Percentiles rank a stretch among this genome's conserved stretches.
These are phyloP conservation scores for Ascochyta lentis DNA, from an alignment of 2,329 filamentous ascomycete genomes.

Conservation along the genomic window DNA sequence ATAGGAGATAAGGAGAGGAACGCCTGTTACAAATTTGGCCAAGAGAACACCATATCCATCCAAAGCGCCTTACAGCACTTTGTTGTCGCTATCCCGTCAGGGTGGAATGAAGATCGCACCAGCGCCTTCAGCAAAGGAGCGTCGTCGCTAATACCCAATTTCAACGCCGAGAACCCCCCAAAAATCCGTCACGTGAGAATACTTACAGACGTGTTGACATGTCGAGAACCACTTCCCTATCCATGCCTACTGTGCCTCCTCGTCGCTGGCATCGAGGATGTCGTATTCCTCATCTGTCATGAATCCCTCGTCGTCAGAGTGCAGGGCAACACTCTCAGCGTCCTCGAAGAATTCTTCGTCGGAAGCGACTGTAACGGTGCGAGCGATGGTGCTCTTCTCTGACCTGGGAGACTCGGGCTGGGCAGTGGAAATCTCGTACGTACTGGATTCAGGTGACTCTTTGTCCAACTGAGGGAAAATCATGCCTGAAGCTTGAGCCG, in stretches of 20 bases:
- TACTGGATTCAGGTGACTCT: constrained; percentile 83
- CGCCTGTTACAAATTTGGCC: constrained; percentile 13
- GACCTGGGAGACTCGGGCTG: constrained; percentile 34
- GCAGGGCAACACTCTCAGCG: constrained; percentile 62
- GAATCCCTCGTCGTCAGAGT: constrained; percentile 75
- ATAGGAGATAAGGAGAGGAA: constrained; percentile 23
- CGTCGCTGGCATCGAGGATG: constrained; percentile 91
- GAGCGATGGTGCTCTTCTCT: constrained; percentile 39
- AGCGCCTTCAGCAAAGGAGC: constrained; percentile 27
- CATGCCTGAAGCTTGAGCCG: constrained; percentile 66
- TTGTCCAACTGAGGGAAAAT: constrained; percentile 97
- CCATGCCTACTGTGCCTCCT: constrained; percentile 61
- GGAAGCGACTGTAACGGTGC: constrained; percentile 47
- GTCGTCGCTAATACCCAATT: constrained; percentile 27
- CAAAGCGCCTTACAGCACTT: constrained; percentile 24
- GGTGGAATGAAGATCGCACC: constrained; percentile 22
- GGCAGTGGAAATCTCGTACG: constrained; percentile 63
- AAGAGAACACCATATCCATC: constrained; percentile 11
- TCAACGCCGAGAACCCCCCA: constrained; percentile 14
- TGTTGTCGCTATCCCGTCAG: constrained; percentile 15
- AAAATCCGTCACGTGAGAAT: background rate
- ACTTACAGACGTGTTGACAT: constrained; percentile 1
- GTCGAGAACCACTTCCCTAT: background rate
- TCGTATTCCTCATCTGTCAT: constrained; percentile 98
- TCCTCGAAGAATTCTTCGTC: constrained; percentile 64